A percentile compares a stretch with the other conserved stretches of the same genome.
phyloP scores from a whole-genome alignment of 139 green algal genomes.

The Parachlorella kessleri region DNA sequence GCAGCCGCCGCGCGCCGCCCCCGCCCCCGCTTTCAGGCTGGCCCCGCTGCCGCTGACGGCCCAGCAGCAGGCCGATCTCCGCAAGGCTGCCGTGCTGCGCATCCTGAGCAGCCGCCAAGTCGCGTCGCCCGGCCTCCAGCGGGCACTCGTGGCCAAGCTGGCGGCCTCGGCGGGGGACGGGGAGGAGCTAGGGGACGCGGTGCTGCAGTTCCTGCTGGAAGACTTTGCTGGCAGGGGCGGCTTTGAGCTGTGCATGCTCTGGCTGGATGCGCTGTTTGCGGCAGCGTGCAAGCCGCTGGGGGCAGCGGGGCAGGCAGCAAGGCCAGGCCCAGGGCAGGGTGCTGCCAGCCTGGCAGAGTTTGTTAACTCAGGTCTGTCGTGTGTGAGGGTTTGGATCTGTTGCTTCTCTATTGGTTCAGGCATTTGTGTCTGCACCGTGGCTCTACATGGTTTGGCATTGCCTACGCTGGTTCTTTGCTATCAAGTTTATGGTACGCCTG shows the following conservation, averaged over 20 bases:
- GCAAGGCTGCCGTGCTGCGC: constrained; percentile 50
- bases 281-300: not conserved
- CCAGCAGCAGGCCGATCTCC: constrained; percentile 36
- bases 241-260: constrained; percentile 9
- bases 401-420: too few species aligned
- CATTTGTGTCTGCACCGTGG: too few species aligned
- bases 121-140: constrained; percentile 26
- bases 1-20: not conserved
- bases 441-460: too few species aligned
- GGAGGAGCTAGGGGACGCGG: constrained; percentile 35
- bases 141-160: constrained; percentile 52
- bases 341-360: not conserved
- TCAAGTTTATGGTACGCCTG: too few species aligned
- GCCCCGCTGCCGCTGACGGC: constrained; percentile 25
- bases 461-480: too few species aligned
- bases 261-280: constrained; percentile 22
- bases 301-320: not conserved
- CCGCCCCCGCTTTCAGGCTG: constrained; percentile 7
- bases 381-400: not conserved
- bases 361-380: not conserved
- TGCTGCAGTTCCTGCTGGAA: constrained; percentile 10
- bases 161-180: constrained; percentile 5
- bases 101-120: constrained; percentile 47
- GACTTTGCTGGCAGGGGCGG: constrained; percentile 21
- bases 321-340: too few species aligned